Evolutionary conservation across 2,329 filamentous ascomycete species (phyloP).

Genomic region (Thelonectria blattea): DNA sequence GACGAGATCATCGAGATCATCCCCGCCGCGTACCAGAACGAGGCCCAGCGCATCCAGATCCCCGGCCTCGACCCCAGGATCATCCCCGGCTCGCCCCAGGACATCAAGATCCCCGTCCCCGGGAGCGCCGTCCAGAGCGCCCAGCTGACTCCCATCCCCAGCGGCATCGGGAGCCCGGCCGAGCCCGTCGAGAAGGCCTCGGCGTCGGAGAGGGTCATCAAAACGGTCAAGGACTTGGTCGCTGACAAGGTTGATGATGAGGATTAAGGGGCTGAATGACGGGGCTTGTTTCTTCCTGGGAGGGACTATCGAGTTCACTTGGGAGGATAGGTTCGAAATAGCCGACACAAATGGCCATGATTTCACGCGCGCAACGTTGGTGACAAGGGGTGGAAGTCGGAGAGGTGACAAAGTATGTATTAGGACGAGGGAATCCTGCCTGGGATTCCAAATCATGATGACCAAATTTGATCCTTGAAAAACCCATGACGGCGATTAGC

Average conservation of each 20-base stretch:
- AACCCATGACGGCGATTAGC: slow-evolving; percentile 25
- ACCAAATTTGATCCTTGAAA: slow-evolving; percentile 27
- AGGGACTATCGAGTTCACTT: slow-evolving; percentile 4
- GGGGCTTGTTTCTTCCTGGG: background rate
- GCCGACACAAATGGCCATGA: background rate
- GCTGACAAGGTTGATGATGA: slow-evolving; percentile 60
- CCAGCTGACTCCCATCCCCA: slow-evolving; percentile 56
- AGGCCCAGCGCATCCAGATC: slow-evolving; percentile 89
- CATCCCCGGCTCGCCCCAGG: slow-evolving; percentile 79
- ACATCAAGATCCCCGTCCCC: slow-evolving; percentile 78
- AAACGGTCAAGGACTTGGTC: slow-evolving; percentile 56
- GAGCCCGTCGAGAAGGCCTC: slow-evolving; percentile 52
- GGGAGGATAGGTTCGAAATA: background rate
- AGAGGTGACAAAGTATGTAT: slow-evolving; percentile 4
- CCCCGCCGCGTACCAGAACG: slow-evolving; percentile 95
- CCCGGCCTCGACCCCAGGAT: slow-evolving; percentile 69
- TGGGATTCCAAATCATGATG: slow-evolving; percentile 23
- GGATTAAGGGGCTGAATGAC: slow-evolving; percentile 43
- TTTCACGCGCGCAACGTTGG: background rate
- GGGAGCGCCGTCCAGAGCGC: slow-evolving; percentile 41
- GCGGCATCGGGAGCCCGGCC: slow-evolving; percentile 52
- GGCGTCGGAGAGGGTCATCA: slow-evolving; percentile 57
- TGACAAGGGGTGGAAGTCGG: slow-evolving; percentile 1
- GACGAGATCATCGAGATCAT: slow-evolving; percentile 99
- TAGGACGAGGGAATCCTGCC: slow-evolving; percentile 9